Conservation (phyloP, 441 rosid genomes). For the Mallotus repandus region DNA sequence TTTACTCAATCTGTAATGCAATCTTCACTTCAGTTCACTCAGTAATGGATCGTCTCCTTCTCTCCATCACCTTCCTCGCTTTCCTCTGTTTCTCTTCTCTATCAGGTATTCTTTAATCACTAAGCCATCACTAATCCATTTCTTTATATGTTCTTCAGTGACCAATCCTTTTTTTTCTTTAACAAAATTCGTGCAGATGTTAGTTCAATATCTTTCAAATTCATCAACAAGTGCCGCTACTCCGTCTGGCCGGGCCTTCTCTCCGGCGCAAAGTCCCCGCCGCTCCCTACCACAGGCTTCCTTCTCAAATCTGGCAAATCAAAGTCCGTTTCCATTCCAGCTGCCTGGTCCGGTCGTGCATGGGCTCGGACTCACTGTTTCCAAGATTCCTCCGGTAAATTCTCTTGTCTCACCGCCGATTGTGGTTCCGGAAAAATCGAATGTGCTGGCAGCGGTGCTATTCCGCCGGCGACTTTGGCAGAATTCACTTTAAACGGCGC, state of each 20-base stretch:
- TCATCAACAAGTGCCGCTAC: conserved; percentile 68
- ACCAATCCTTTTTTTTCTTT: neutral
- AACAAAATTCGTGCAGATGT: conserved; percentile 33
- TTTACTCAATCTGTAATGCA: conserved; percentile 9
- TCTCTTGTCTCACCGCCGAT: conserved; percentile 62
- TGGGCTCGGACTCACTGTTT: conserved; percentile 68
- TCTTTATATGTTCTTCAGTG: neutral
- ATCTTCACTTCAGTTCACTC: neutral
- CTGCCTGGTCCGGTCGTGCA: conserved; percentile 69
- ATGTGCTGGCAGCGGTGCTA: conserved; percentile 63
- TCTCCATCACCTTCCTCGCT: conserved; percentile 22
- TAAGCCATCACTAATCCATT: neutral
- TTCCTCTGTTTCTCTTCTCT: conserved; percentile 29
- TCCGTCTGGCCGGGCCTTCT: conserved; percentile 85
- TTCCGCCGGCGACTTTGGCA: conserved; percentile 78
- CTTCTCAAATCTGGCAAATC: conserved; percentile 27
- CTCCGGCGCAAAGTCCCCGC: conserved; percentile 64
- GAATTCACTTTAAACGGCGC: conserved; percentile 83
- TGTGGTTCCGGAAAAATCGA: conserved; percentile 65
- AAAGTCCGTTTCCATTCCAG: conserved; percentile 42
- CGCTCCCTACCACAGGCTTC: conserved; percentile 79
- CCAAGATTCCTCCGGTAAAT: conserved; percentile 39
- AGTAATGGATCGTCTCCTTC: conserved; percentile 36
- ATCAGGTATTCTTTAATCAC: conserved; percentile 35
- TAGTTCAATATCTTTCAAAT: conserved; percentile 57